Evolutionary conservation across 2,329 filamentous ascomycete genomes (phyloP), one percentile per base, ranked within the genome.

Genomic region (Exophiala oligosperma): DNA sequence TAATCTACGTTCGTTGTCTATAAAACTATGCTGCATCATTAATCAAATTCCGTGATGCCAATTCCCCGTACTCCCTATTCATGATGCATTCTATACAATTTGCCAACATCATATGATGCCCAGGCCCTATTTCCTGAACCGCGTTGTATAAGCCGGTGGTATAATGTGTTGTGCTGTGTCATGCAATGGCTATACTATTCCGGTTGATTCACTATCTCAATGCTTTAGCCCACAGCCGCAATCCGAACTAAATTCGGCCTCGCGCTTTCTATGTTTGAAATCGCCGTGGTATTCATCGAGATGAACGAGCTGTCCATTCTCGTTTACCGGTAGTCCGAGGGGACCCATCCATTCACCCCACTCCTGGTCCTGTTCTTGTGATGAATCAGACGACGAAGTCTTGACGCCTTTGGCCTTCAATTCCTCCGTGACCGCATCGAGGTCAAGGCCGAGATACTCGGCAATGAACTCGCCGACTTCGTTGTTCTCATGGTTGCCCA

Each of bases 401-500:
- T 64, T 63, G 26, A 66, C 62, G 40, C 63, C 59, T 48, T 68
- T 69, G 43, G 59, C 48, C 46, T 66, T 85, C 76, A 99, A 76
- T 73, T 94, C 87, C 68, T 84, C 78, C 0, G 92, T 97, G 55
- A 97, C 85, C 32, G 80, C 79, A 1, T 90, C 83, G 1, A 96
- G 84, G 70, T 97, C 87, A 1, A 97, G 84, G 49, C 84, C 83
- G 0, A 99, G 82, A 69, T 94, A 99, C 7, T 85, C 77, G 6
- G 85, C 79, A 57, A 99, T 59, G 72, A 97, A 99, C 46, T 83
- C 78, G 35, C 94, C 94, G 1, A 99, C 82, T 26, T 97, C 92
- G 0, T 88, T 97, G 71, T 99, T 99, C 78, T 99, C 94, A 54
- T 95, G 87, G 72, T 97, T 97, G 6, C 93, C 93, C 2, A 84